Evolutionary conservation across 768 basidiomycete species (phyloP).

Genomic region (Suillus variegatus): DNA sequence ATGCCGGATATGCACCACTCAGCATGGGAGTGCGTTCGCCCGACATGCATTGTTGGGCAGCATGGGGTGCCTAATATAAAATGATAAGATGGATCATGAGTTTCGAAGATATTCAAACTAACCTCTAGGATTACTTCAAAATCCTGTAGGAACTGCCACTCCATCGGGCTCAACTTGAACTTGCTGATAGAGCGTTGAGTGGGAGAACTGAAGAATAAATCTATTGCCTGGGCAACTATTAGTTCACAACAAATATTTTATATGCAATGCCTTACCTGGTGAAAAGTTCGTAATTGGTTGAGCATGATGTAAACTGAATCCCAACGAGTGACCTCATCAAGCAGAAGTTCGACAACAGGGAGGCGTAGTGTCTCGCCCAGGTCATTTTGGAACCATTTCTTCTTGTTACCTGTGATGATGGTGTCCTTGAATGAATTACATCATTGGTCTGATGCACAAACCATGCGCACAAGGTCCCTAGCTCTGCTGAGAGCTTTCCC

Average conservation of each 20-base stretch:
- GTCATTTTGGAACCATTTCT: too few relatives aligned
- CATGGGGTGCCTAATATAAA: background rate
- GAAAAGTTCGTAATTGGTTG: constrained; percentile 2
- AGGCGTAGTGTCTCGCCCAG: background rate
- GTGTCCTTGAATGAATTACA: background rate
- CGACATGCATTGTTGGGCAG: constrained; percentile 5
- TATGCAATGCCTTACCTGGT: background rate
- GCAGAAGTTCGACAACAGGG: constrained; percentile 10
- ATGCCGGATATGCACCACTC: constrained; percentile 1
- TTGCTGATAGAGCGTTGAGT: background rate
- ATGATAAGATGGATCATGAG: background rate
- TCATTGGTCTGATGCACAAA: background rate
- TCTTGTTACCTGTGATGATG: constrained; percentile 4
- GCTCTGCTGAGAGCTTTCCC: constrained; percentile 1
- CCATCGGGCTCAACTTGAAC: background rate
- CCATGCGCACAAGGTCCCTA: background rate
- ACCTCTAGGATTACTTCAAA: constrained; percentile 9
- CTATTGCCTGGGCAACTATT: constrained; percentile 5
- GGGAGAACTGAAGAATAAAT: constrained; percentile 5
- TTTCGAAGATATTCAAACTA: background rate
- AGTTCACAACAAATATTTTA: background rate
- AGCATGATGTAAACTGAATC: constrained; percentile 43
- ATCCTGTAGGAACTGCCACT: constrained; percentile 8
- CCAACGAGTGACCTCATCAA: constrained; percentile 40
- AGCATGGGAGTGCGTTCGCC: constrained; percentile 5